Evolutionary conservation across 192 early-diverging fungal genomes (phyloP).

Genomic region (Thoreauomyces humboldtii): DNA sequence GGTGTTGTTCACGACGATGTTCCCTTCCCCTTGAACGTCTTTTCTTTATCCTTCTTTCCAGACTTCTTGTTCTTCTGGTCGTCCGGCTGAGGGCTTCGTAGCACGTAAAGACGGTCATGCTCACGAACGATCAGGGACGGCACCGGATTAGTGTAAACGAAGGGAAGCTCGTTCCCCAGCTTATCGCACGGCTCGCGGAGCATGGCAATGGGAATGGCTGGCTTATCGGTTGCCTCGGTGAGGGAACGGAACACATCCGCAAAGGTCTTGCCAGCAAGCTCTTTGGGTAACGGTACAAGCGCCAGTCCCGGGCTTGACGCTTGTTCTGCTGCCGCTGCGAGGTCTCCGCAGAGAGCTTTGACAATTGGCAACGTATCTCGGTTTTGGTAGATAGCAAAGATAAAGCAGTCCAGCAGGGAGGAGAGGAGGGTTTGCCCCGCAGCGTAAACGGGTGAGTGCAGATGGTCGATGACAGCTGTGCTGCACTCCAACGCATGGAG

Average conservation of each 20-base stretch:
- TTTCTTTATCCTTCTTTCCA: too few species aligned
- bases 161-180: slow-evolving; percentile 4
- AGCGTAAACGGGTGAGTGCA: slow-evolving; percentile 9
- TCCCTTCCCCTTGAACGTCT: too few species aligned
- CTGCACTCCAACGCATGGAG: slow-evolving; percentile 5
- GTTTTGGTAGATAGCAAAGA: slow-evolving; percentile 2
- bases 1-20: too few species aligned
- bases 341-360: slow-evolving; percentile 6
- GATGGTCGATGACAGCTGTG: slow-evolving; percentile 9
- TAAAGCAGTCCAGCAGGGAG: slow-evolving; percentile 4
- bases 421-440: slow-evolving; percentile 6
- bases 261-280: not conserved
- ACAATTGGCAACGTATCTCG: not conserved
- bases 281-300: not conserved
- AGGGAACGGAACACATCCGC: not conserved
- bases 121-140: not conserved
- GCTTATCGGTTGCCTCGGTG: not conserved
- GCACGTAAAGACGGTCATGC: not conserved
- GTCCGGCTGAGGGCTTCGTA: too few species aligned
- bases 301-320: not conserved
- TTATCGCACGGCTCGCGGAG: not conserved
- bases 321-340: too few species aligned
- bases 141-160: slow-evolving; percentile 13
- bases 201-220: not conserved
- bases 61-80: too few species aligned